Evolutionary conservation across 2,329 filamentous ascomycete genomes (phyloP).

Genomic region (Fusarium coffeatum): DNA sequence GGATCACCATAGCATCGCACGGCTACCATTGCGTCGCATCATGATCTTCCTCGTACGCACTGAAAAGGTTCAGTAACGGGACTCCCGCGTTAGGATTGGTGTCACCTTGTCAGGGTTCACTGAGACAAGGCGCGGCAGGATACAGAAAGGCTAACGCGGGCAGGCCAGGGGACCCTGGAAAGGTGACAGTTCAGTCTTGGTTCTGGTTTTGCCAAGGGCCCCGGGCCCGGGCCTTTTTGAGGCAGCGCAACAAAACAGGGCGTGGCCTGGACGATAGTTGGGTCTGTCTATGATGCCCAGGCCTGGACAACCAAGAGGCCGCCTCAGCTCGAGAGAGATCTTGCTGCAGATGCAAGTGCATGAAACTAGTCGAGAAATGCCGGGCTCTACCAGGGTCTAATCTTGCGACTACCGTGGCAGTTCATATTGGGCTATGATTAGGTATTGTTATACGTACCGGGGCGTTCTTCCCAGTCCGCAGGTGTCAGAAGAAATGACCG

Average conservation of each 20-base stretch:
- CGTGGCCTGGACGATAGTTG: neutral
- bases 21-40: conserved; percentile 5
- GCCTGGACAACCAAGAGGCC: conserved; percentile 1
- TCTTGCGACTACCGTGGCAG: conserved; percentile 18
- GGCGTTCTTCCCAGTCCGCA: neutral
- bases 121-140: conserved; percentile 35
- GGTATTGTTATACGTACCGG: neutral
- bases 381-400: conserved; percentile 28
- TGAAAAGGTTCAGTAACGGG: neutral
- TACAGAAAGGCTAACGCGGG: conserved; percentile 21
- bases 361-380: conserved; percentile 33
- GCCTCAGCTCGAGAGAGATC: conserved; percentile 31
- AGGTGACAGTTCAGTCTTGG: conserved; percentile 1
- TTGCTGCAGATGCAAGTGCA: conserved; percentile 18
- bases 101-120: conserved; percentile 29
- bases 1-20: conserved; percentile 1
- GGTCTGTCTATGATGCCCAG: neutral
- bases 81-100: conserved; percentile 16
- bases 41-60: conserved; percentile 18
- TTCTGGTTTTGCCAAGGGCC: neutral
- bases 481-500: too few relatives aligned
- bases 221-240: conserved; percentile 10
- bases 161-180: conserved; percentile 26
- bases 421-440: conserved; percentile 11
- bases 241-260: conserved; percentile 19